Conservation (phyloP, 768 basidiomycete species). For the Mycena filopes region DNA sequence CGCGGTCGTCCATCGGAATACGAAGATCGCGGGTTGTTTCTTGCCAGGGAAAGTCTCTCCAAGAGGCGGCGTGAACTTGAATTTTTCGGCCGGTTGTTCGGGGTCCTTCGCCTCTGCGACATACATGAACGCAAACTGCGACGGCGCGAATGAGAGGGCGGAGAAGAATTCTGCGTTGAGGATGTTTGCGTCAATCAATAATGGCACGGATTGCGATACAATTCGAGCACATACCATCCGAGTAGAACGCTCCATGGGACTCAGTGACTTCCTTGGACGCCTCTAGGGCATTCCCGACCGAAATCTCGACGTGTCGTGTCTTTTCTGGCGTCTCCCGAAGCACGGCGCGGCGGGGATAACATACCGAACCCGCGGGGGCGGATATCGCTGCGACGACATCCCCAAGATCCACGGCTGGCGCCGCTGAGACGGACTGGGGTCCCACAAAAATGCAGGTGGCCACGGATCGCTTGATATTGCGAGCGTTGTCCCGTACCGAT, state of each 20-base stretch:
- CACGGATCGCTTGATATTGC: conserved; percentile 59
- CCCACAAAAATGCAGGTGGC: conserved; percentile 50
- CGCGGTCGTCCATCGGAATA: conserved; percentile 58
- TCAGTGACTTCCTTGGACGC: conserved; percentile 66
- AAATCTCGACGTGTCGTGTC: conserved; percentile 70
- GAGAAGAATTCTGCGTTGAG: conserved; percentile 61
- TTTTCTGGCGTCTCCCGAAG: conserved; percentile 53
- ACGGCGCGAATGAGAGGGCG: conserved; percentile 63
- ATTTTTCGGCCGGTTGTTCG: conserved; percentile 48
- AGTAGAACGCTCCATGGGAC: conserved; percentile 67
- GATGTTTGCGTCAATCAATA: not conserved
- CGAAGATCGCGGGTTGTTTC: conserved; percentile 62
- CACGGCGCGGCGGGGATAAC: conserved; percentile 53
- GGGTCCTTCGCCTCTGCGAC: conserved; percentile 64
- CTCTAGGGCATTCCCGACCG: conserved; percentile 57
- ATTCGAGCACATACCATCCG: conserved; percentile 59
- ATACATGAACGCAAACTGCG: conserved; percentile 65
- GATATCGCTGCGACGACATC: conserved; percentile 53
- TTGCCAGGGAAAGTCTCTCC: conserved; percentile 71
- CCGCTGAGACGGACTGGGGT: conserved; percentile 31
- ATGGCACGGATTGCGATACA: not conserved
- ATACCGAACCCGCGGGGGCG: conserved; percentile 48
- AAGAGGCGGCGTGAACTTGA: conserved; percentile 66
- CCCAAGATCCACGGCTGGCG: conserved; percentile 47
- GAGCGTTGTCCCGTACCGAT: conserved; percentile 60